Conservation (phyloP, 2,329 filamentous ascomycete genomes). For the Aotearoamyces nothofagi region DNA sequence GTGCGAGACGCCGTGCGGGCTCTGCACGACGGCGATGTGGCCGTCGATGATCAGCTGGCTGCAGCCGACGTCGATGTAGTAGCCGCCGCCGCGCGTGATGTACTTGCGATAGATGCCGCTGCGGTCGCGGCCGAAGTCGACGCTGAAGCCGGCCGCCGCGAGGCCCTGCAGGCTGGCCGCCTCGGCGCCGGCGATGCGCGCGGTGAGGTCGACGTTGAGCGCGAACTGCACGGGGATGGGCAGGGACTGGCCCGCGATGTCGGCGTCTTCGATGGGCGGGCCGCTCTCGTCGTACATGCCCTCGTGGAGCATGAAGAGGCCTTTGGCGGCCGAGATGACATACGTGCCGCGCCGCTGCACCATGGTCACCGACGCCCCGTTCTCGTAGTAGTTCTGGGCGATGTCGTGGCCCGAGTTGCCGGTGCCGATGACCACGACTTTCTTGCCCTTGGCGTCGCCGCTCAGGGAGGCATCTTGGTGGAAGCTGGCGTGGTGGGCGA, state of each 20-base stretch:
- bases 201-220: constrained; percentile 31
- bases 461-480: constrained; percentile 1
- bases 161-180: constrained; percentile 30
- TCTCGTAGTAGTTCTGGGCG: constrained; percentile 49
- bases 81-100: constrained; percentile 40
- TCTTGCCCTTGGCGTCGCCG: constrained; percentile 29
- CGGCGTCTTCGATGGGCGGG: constrained; percentile 49
- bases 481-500: constrained; percentile 2
- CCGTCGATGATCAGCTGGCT: constrained; percentile 33
- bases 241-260: constrained; percentile 40
- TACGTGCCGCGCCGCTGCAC: constrained; percentile 52
- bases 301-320: constrained; percentile 25
- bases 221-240: constrained; percentile 46
- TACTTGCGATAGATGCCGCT: constrained; percentile 35
- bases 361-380: constrained; percentile 52
- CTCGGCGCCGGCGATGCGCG: constrained; percentile 22
- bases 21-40: constrained; percentile 32
- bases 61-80: constrained; percentile 40
- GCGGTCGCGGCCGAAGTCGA: constrained; percentile 38
- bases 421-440: constrained; percentile 49
- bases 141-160: constrained; percentile 37
- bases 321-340: constrained; percentile 38
- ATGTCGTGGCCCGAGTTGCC: constrained; percentile 60
- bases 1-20: constrained; percentile 27
- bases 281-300: constrained; percentile 24